Evolutionary conservation across 2,329 filamentous ascomycete species (phyloP).

Genomic region (Chrysoporthe deuterocubensis): DNA sequence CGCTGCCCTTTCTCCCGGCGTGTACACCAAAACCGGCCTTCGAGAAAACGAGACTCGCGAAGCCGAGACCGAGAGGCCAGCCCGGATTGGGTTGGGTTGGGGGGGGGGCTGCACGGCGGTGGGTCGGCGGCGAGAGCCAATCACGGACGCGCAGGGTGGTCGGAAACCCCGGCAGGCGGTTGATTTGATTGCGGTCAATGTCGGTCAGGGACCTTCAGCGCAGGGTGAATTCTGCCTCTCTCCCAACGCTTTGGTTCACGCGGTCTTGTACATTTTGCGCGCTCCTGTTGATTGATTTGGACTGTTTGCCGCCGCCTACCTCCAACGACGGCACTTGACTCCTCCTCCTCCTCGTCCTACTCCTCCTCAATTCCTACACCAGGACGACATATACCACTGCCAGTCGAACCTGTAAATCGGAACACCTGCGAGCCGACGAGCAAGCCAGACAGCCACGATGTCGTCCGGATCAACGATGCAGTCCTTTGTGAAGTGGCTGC

Average conservation of each 20-base stretch:
- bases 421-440: too few relatives aligned
- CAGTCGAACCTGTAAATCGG: too few relatives aligned
- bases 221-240: background rate
- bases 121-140: background rate
- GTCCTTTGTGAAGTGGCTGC: slow-evolving; percentile 78
- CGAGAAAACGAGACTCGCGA: background rate
- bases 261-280: too few relatives aligned
- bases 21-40: background rate
- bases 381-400: too few relatives aligned
- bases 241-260: background rate
- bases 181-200: background rate
- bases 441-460: slow-evolving; percentile 40
- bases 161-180: slow-evolving; percentile 4
- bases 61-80: background rate
- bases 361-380: too few relatives aligned
- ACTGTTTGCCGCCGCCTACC: too few relatives aligned
- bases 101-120: background rate
- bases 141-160: background rate
- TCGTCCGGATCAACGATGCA: slow-evolving; percentile 44
- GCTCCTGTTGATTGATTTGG: too few relatives aligned
- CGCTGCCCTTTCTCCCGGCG: background rate
- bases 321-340: too few relatives aligned
- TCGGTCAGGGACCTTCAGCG: background rate
- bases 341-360: too few relatives aligned
- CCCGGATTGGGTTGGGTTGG: too few relatives aligned